Percentiles rank a stretch among this genome's conserved stretches.
Conservation (phyloP, 2,329 filamentous ascomycete species). For the Lasiodiplodia sp. region DNA sequence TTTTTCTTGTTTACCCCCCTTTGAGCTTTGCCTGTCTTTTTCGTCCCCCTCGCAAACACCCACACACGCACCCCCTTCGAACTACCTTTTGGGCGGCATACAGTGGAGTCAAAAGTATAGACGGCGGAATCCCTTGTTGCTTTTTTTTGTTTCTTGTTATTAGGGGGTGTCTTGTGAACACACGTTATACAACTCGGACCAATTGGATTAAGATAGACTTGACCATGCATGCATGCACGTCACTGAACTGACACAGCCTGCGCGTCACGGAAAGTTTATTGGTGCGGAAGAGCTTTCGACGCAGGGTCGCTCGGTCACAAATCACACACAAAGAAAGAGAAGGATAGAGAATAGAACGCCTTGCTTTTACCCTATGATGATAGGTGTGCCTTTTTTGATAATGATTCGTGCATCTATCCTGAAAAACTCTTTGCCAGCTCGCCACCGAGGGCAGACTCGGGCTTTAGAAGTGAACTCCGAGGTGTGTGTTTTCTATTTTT, state of each 20-base stretch:
- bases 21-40: neutral
- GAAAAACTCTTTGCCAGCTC: too few species aligned
- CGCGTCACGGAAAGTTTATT: neutral
- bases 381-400: too few species aligned
- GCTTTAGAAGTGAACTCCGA: neutral
- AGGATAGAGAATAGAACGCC: neutral
- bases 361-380: neutral
- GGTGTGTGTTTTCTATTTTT: neutral
- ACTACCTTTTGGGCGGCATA: slow-evolving; percentile 25
- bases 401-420: too few species aligned
- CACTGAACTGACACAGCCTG: neutral
- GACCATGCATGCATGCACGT: neutral
- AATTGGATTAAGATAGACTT: slow-evolving; percentile 3
- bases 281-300: neutral
- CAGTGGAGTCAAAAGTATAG: slow-evolving; percentile 31
- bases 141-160: slow-evolving; percentile 33
- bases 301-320: neutral
- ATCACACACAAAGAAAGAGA: neutral
- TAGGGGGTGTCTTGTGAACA: slow-evolving; percentile 15
- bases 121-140: slow-evolving; percentile 17
- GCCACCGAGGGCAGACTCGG: too few species aligned
- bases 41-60: neutral
- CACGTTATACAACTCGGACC: neutral
- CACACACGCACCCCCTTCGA: neutral
- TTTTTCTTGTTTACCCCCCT: neutral